Base-by-base conservation (phyloP, 1,284 basidiomycete species). In the Rhodotorula sp. region DNA sequence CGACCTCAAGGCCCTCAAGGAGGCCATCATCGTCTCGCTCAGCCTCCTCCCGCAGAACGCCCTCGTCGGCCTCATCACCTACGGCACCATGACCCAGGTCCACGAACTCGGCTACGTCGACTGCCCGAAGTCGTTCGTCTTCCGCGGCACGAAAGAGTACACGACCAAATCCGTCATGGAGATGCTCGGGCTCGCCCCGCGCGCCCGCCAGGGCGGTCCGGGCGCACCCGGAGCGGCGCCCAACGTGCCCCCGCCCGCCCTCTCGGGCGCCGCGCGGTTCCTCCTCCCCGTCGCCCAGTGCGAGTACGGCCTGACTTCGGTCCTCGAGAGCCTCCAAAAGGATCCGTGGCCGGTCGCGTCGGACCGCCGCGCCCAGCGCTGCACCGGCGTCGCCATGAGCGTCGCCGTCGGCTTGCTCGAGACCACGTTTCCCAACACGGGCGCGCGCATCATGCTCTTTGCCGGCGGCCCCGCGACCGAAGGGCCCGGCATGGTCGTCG, bases 101-200 rank as follows among this genome's bases (percentile, higher is more conserved):
- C 96, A 99, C 82, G 97, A 99, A 84, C 90, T 99, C 63, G 94
- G 95, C 47, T 99, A 97, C 80, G 88, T 90, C 3, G 91, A 95
- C 80, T 99, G 95, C 84, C 93, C 89, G 83, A 99, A 99, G 83
- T 95, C 94, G 8, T 99, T 96, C 82, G 96, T 99, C 73, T 99
- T 99, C 89, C 90, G 96, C 51, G 97, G 97, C 65, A 92, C 91
- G n/a, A 99, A 99, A 83, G 97, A 99, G 80, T 99, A 99, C 82
- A 85, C 90, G 68, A 90, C 93, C 69, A 99, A 99, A 84, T 92
- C 95, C 79, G 97, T 99, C 78, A 92, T 95, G 83, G 96, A 98
- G 79, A 99, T 99, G 96, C 90, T 99, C 63, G 93, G 92, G 56
- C 87, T 99, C 66, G 90, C 59, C 89, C 90, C 43, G 89, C 58